Evolutionary conservation across 805 yeast species (phyloP).

Genomic region (Cyberlindnera samutprakarnensis): DNA sequence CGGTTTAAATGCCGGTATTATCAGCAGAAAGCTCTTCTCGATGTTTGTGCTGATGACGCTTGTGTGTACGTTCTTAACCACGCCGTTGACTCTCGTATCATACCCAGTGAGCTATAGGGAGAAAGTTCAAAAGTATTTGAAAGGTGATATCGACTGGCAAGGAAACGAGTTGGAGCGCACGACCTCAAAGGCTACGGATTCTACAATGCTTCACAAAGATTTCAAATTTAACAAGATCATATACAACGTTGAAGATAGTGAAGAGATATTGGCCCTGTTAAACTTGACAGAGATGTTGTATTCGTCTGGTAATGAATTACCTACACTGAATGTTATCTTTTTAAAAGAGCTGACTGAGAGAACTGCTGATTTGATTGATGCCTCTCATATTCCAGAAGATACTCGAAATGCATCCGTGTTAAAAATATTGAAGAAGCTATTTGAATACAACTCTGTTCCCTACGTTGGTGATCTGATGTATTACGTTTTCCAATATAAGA

Average conservation of each 20-base stretch:
- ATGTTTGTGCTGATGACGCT: conserved; percentile 84
- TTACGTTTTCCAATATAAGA: conserved; percentile 52
- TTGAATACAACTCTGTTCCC: conserved; percentile 31
- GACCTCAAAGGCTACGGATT: conserved; percentile 5
- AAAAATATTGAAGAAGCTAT: conserved; percentile 28
- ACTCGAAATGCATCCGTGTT: conserved; percentile 18
- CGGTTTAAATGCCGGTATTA: conserved; percentile 66
- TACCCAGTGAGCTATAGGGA: conserved; percentile 61
- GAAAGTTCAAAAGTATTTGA: conserved; percentile 29
- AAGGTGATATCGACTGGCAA: conserved; percentile 24
- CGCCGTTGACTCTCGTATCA: conserved; percentile 56
- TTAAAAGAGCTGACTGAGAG: conserved; percentile 56
- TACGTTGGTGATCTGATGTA: conserved; percentile 78
- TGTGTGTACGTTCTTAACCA: conserved; percentile 69
- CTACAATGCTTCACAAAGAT: conserved; percentile 6
- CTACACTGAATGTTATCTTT: conserved; percentile 43
- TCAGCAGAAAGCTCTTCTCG: conserved; percentile 56
- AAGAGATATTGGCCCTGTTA: conserved; percentile 17
- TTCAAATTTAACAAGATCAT: conserved; percentile 14
- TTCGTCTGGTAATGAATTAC: conserved; percentile 19
- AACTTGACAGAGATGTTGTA: conserved; percentile 19
- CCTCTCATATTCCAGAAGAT: conserved; percentile 35
- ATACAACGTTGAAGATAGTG: conserved; percentile 19
- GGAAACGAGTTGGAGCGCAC: conserved; percentile 18
- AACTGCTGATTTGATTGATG: conserved; percentile 63